Conservation (phyloP, 371 early-diverging fungal genomes). For the Umbelopsis sp. region DNA sequence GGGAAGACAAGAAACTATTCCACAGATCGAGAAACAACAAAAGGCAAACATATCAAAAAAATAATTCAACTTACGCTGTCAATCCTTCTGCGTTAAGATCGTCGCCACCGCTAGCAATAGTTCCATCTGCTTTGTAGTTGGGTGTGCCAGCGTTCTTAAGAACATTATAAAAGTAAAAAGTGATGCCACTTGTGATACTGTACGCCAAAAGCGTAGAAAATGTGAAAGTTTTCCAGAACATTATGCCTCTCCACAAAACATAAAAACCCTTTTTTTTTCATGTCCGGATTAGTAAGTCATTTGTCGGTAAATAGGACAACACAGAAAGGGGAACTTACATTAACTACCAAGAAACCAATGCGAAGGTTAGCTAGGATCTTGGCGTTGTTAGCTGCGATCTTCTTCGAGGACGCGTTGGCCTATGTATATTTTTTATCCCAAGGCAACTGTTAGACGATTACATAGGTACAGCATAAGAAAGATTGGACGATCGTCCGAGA, state of each 20-base stretch:
- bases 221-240: conserved; percentile 58
- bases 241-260: conserved; percentile 59
- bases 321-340: conserved; percentile 47
- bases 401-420: conserved; percentile 83
- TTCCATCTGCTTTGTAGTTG: conserved; percentile 57
- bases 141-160: conserved; percentile 60
- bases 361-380: conserved; percentile 62
- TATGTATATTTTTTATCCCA: conserved; percentile 23
- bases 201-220: conserved; percentile 51
- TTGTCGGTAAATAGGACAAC: not conserved
- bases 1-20: not conserved
- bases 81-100: conserved; percentile 78
- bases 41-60: too few relatives aligned
- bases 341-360: conserved; percentile 64
- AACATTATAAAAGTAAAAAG: conserved; percentile 55
- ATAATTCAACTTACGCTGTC: conserved; percentile 60
- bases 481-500: not conserved
- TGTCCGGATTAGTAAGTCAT: not conserved
- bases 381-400: conserved; percentile 69
- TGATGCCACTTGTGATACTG: conserved; percentile 49
- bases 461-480: too few relatives aligned
- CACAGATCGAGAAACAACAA: not conserved
- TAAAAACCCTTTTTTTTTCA: conserved; percentile 48
- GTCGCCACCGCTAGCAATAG: conserved; percentile 65
- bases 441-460: not conserved